A percentile compares a stretch with the other conserved stretches of the same genome.
phyloP scores from a whole-genome alignment of 202 grass and related monocot species.

The Alloteropsis angusta region DNA sequence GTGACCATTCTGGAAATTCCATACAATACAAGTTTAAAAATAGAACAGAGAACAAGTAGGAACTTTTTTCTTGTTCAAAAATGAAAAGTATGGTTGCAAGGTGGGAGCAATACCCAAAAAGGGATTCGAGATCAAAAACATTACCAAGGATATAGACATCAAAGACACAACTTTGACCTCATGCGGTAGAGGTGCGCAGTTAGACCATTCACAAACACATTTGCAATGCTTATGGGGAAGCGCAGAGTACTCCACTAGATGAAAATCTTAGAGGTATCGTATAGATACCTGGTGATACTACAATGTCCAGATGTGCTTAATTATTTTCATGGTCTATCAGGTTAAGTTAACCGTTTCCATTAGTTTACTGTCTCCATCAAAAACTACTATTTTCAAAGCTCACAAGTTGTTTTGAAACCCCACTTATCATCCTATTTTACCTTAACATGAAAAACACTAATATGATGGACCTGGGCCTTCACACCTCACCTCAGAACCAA shows the following conservation, averaged over 20 bases:
- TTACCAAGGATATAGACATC: not conserved
- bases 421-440: not conserved
- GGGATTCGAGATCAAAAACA: not conserved
- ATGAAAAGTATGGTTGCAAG: not conserved
- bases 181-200: not conserved
- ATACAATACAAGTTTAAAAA: not conserved
- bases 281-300: not conserved
- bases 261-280: not conserved
- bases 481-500: not conserved
- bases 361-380: not conserved
- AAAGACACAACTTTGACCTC: not conserved
- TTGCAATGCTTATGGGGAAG: not conserved
- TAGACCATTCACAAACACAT: not conserved
- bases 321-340: not conserved
- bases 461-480: not conserved
- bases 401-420: not conserved
- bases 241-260: not conserved
- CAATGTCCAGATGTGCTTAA: not conserved
- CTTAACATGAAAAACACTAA: not conserved
- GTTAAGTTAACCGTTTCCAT: not conserved
- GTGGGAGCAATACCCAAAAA: not conserved
- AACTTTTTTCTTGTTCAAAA: not conserved
- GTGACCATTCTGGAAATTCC: not conserved
- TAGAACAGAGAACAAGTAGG: not conserved
- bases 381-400: not conserved